Percentiles rank a stretch among this genome's conserved stretches.
phyloP scores from a whole-genome alignment of 495 filamentous ascomycete genomes.

The Penicillium silybi region DNA sequence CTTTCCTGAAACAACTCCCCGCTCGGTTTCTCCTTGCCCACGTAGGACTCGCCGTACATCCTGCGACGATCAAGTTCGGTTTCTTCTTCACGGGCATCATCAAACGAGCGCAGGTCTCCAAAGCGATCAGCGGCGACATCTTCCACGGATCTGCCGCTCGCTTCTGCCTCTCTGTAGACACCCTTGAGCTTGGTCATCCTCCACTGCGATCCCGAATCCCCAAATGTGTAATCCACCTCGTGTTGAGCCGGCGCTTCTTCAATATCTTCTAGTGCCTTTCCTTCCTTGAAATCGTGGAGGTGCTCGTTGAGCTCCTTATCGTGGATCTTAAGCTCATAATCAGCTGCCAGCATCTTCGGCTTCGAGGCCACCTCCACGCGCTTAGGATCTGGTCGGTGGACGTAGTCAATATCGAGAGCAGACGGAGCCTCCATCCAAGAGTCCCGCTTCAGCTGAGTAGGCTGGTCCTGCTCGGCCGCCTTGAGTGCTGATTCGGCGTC shows the following conservation, averaged over 20 bases:
- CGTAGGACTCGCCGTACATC: constrained; percentile 80
- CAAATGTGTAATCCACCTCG: constrained; percentile 79
- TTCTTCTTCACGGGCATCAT: constrained; percentile 92
- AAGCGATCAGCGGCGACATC: constrained; percentile 78
- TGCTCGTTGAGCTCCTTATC: constrained; percentile 76
- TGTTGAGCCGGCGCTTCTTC: constrained; percentile 52
- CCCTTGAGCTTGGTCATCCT: constrained; percentile 91
- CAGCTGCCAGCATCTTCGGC: constrained; percentile 52
- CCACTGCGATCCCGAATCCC: constrained; percentile 87
- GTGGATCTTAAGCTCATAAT: constrained; percentile 74
- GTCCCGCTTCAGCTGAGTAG: constrained; percentile 57
- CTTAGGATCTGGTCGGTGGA: constrained; percentile 57
- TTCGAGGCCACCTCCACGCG: constrained; percentile 37
- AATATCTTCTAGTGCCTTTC: constrained; percentile 49
- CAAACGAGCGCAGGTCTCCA: constrained; percentile 78
- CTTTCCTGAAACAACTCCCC: constrained; percentile 83
- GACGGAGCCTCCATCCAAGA: constrained; percentile 93
- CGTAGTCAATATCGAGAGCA: constrained; percentile 77
- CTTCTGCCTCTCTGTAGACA: constrained; percentile 75
- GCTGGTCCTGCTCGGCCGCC: constrained; percentile 34
- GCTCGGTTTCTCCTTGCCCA: constrained; percentile 81
- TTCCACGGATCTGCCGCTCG: constrained; percentile 66
- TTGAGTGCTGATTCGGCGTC: constrained; percentile 22
- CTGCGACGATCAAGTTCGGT: constrained; percentile 82
- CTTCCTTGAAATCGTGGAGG: constrained; percentile 58